Conservation (phyloP, 805 yeast genomes). For the Metschnikowia borealis region DNA sequence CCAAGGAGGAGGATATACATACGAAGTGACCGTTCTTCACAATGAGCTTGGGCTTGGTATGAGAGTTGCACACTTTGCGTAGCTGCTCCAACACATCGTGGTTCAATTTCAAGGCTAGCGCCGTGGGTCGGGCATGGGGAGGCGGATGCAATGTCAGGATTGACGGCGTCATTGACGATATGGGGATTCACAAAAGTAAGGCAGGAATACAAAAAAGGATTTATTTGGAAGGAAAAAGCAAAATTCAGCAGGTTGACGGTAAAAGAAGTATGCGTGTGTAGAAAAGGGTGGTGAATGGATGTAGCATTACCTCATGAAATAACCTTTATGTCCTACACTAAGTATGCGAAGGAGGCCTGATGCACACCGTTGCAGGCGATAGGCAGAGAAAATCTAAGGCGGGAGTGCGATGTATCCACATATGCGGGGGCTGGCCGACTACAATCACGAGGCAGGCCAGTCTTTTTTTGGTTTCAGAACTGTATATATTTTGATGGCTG, state of each 20-base stretch:
- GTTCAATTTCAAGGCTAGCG: slow-evolving; percentile 29
- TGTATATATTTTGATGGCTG: background rate
- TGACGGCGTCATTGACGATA: slow-evolving; percentile 11
- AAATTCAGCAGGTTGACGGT: background rate
- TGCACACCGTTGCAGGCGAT: slow-evolving; percentile 8
- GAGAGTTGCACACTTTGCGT: slow-evolving; percentile 16
- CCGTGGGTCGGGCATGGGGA: slow-evolving; percentile 17
- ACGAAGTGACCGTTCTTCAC: slow-evolving; percentile 36
- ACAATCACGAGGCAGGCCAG: background rate
- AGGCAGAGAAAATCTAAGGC: slow-evolving; percentile 3
- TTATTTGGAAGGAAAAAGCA: background rate
- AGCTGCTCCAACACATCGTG: slow-evolving; percentile 26
- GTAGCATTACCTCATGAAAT: slow-evolving; percentile 1
- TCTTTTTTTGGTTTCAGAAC: background rate
- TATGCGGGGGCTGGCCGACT: slow-evolving; percentile 2
- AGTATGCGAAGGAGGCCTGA: slow-evolving; percentile 8
- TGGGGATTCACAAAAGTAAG: background rate
- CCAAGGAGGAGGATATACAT: slow-evolving; percentile 15
- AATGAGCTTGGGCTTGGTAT: slow-evolving; percentile 26
- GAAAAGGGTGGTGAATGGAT: background rate
- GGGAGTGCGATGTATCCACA: background rate
- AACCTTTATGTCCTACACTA: slow-evolving; percentile 5
- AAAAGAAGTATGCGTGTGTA: background rate
- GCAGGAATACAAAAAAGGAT: background rate
- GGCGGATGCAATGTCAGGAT: slow-evolving; percentile 16